Evolutionary conservation across 23 red algal genomes (phyloP).

Genomic region (Gracilariopsis chorda): DNA sequence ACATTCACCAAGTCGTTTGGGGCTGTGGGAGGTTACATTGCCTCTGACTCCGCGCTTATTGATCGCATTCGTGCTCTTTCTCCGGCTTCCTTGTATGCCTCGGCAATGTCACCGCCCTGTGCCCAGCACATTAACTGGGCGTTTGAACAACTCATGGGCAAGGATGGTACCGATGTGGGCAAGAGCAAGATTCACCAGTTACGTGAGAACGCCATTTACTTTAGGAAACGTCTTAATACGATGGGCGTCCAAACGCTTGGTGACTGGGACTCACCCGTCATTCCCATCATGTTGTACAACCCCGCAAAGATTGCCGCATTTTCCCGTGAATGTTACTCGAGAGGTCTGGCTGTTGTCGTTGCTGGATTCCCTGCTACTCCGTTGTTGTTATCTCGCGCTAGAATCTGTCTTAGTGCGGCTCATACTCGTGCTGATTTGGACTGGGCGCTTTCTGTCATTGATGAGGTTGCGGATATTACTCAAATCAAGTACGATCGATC

Average conservation of each 20-base stretch:
- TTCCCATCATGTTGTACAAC: conserved; percentile 99
- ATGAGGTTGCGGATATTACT: conserved; percentile 86
- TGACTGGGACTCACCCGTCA: conserved; percentile 87
- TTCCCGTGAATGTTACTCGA: conserved; percentile 88
- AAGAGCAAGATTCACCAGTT: conserved; percentile 71
- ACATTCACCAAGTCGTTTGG: conserved; percentile 99
- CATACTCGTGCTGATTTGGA: conserved; percentile 95
- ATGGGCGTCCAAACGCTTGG: conserved; percentile 95
- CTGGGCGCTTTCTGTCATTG: conserved; percentile 87
- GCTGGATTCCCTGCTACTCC: conserved; percentile 99
- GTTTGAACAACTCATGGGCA: conserved; percentile 80
- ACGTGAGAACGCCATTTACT: conserved; percentile 90
- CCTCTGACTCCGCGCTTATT: conserved; percentile 61
- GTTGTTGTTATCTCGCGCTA: conserved; percentile 80
- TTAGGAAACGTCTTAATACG: conserved; percentile 77
- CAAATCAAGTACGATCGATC: conserved; percentile 86
- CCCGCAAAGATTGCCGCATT: conserved; percentile 95
- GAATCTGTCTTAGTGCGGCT: conserved; percentile 93
- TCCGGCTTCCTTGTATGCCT: conserved; percentile 78
- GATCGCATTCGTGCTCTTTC: conserved; percentile 70
- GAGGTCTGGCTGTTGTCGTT: conserved; percentile 96
- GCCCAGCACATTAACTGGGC: conserved; percentile 93
- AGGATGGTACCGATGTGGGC: conserved; percentile 88
- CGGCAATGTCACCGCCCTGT: conserved; percentile 91
- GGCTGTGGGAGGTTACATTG: conserved; percentile 97